Percentiles rank a stretch among this genome's conserved stretches.
Evolutionary conservation across 352 stramenopile species (phyloP).

Genomic region (Phytophthora tentaculata): DNA sequence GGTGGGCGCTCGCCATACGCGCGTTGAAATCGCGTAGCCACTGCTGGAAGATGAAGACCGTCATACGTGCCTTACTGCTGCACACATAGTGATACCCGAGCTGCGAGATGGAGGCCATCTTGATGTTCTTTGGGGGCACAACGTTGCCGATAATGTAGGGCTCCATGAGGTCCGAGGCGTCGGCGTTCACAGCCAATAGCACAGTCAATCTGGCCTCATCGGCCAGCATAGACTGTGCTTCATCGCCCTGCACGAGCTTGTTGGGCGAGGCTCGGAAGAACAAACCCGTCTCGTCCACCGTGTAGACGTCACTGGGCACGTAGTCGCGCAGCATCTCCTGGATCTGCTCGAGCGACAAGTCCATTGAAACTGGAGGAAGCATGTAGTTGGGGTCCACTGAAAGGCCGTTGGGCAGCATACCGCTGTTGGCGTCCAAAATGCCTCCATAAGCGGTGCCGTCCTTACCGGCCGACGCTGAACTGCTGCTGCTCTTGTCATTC

Average conservation of each 20-base stretch:
- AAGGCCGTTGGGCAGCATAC: constrained; percentile 58
- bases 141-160: constrained; percentile 87
- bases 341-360: constrained; percentile 86
- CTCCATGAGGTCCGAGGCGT: constrained; percentile 83
- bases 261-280: constrained; percentile 88
- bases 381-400: constrained; percentile 76
- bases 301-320: constrained; percentile 85
- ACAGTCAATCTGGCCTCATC: constrained; percentile 79
- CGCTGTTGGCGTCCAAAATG: constrained; percentile 54
- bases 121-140: constrained; percentile 76
- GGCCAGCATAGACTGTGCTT: constrained; percentile 75
- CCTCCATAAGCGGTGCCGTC: constrained; percentile 37
- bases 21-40: constrained; percentile 89
- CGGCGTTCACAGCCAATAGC: constrained; percentile 76
- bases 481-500: constrained; percentile 37
- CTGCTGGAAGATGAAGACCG: constrained; percentile 90
- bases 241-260: constrained; percentile 84
- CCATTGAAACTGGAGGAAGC: constrained; percentile 79
- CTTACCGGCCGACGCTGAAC: constrained; percentile 12
- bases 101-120: constrained; percentile 82
- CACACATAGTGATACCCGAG: constrained; percentile 89
- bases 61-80: constrained; percentile 87
- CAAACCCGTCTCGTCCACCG: constrained; percentile 86
- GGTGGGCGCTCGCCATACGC: constrained; percentile 85
- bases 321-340: constrained; percentile 86